Evolutionary conservation across 2,329 filamentous ascomycete genomes (phyloP), one percentile per base, ranked within the genome.

Genomic region (Onygena corvina): DNA sequence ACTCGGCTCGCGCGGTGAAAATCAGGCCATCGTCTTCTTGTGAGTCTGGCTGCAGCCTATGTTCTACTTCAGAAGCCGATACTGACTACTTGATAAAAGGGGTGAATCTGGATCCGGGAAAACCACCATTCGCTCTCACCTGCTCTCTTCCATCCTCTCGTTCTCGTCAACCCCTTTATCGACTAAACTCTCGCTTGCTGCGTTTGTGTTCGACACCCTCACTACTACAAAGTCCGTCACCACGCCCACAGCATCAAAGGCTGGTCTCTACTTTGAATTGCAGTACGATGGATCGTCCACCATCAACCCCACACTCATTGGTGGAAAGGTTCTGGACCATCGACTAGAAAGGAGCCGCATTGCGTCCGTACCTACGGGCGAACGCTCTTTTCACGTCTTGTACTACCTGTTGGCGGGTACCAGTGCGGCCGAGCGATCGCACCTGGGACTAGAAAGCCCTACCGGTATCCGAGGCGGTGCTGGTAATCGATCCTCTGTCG

Each of bases 211-310:
- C 64, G 92, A 98, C 63, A 85, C 87, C 1, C 76, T 98, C 52
- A 98, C 92, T 3, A 96, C 92, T 1, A 98, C 92, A 21, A 98
- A 98, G 71, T 94, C 90, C 1, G 82, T 89, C 29, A 96, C 90
- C 1, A 96, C 90, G 0, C 89, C 89, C 1, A 94, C 87, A 1
- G 92, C 92, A 23, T 96, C 90, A 46, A 96, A 96, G 67, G 84
- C 92, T 8, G 92, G 92, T 54, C 76, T 98, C 12, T 94, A 94
- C 64, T 92, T 92, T 64, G 92, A 98, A 66, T 75, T 98, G 35
- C 92, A 98, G 67, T 98, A 98, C 64, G 90, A 98, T 64, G 94
- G 86, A 1, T 80, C 86, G 0, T 83, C 88, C 0, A 84, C 83
- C 0, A 82, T 85, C 21, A 88, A 84, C 60, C 92, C 92, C 1